Evolutionary conservation across 2,329 filamentous ascomycete genomes (phyloP).

Genomic region (Fusarium sp.): DNA sequence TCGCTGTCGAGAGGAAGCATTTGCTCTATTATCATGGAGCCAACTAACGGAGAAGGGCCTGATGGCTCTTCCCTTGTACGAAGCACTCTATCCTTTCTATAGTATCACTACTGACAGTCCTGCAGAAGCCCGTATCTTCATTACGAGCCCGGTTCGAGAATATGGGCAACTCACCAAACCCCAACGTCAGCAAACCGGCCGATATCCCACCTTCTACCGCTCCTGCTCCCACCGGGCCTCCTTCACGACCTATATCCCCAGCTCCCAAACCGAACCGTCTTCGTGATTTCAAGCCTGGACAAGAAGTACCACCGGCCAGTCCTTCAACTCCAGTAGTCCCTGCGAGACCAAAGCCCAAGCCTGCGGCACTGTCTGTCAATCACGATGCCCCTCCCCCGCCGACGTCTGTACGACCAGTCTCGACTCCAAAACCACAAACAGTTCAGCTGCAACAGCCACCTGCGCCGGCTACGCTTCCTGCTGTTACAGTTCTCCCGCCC

Average conservation of each 20-base stretch:
- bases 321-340: constrained; percentile 52
- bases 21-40: constrained; percentile 50
- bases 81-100: constrained; percentile 28
- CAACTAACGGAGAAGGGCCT: constrained; percentile 65
- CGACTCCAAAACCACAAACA: constrained; percentile 43
- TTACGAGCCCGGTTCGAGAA: constrained; percentile 86
- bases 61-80: constrained; percentile 83
- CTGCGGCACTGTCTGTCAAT: constrained; percentile 35
- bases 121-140: constrained; percentile 83
- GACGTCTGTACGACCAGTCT: constrained; percentile 46
- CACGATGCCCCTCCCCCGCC: constrained; percentile 45
- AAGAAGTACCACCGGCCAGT: constrained; percentile 53
- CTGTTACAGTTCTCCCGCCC: constrained; percentile 77
- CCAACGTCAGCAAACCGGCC: constrained; percentile 39
- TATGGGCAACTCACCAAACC: constrained; percentile 58
- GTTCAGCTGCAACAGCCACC: constrained; percentile 39
- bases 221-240: constrained; percentile 44
- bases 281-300: constrained; percentile 57
- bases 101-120: constrained; percentile 44
- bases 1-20: constrained; percentile 48
- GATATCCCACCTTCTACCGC: constrained; percentile 42
- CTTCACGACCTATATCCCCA: constrained; percentile 55
- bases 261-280: constrained; percentile 60
- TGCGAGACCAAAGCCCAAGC: constrained; percentile 50
- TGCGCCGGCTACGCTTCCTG: constrained; percentile 64